Conservation (phyloP, 352 stramenopile genomes). For the Globisporangium emineosum region DNA sequence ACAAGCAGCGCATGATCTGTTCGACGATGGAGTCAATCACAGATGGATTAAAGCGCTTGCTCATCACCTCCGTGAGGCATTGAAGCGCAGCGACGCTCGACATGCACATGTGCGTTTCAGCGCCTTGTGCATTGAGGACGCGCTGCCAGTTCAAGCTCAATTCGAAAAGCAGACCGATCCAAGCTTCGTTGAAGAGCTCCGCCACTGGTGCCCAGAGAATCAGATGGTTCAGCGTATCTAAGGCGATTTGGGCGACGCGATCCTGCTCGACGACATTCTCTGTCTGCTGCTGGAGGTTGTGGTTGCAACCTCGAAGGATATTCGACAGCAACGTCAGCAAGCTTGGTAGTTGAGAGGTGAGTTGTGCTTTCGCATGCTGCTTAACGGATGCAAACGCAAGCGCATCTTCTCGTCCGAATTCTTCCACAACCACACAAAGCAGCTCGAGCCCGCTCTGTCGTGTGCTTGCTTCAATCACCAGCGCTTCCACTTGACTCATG, state of each 20-base stretch:
- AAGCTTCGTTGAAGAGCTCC: slow-evolving; percentile 49
- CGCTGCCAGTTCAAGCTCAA: slow-evolving; percentile 40
- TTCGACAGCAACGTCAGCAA: slow-evolving; percentile 47
- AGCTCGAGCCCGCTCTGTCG: slow-evolving; percentile 54
- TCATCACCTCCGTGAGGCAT: slow-evolving; percentile 60
- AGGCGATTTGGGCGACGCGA: slow-evolving; percentile 40
- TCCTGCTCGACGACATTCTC: slow-evolving; percentile 33
- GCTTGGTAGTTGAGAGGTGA: slow-evolving; percentile 43
- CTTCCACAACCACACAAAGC: slow-evolving; percentile 54
- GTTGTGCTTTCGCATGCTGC: slow-evolving; percentile 34
- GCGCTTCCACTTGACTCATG: slow-evolving; percentile 53
- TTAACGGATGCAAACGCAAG: slow-evolving; percentile 48
- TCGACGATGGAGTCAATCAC: slow-evolving; percentile 47
- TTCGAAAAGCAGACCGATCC: slow-evolving; percentile 65
- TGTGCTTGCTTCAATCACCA: slow-evolving; percentile 41
- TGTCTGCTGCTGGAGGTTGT: slow-evolving; percentile 31
- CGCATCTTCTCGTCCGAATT: slow-evolving; percentile 72
- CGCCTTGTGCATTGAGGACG: slow-evolving; percentile 17
- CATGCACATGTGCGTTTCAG: slow-evolving; percentile 28
- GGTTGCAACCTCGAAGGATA: slow-evolving; percentile 43
- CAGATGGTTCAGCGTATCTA: slow-evolving; percentile 55
- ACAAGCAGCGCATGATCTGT: slow-evolving; percentile 50
- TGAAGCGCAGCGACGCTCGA: slow-evolving; percentile 58
- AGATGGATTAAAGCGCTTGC: slow-evolving; percentile 49
- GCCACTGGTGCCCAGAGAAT: slow-evolving; percentile 52